Base-by-base conservation (phyloP, 148 eudicot species). In the Mesembryanthemum crystallinum region DNA sequence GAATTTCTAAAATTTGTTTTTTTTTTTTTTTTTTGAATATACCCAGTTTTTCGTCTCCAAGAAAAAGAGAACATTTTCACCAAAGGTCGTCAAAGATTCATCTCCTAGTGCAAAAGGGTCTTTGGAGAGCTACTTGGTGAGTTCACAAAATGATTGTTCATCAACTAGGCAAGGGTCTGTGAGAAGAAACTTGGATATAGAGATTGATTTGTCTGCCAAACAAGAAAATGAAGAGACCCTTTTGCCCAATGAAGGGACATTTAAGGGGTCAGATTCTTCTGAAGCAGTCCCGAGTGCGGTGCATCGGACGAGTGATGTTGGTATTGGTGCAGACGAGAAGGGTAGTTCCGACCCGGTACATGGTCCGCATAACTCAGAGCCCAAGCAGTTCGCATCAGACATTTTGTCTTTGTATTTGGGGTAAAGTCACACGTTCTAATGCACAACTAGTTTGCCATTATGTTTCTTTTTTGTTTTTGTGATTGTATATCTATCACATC, bases 51-150 rank as follows among this genome's bases (percentile, higher is more conserved):
- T 77, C 75, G 64, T 81, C 59, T 85, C 98, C 17, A 91, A 88
- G 88, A 96, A 92, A 79, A 90, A 81, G 88, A 87, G 88, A 77
- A 85, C 76, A 59, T 58, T 80, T 33, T 91, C 98, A 12, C 97
- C 97, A 0, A 69, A 77, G 69, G 64, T 64, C 17, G 86, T 77
- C 30, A 82, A 81, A 70, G 91, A 85, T 71, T 84, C 87, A 14
- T 95, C 99, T 66, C 99, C 99, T 43, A 82, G 90, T 67, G 84
- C 84, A 30, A 92, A 92, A 86, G 92, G 97, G 74, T 89, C 97
- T 51, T 76, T 91, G 83, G 88, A 78, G n/a, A 72, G 70, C 76
- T 91, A 79, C 81, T 86, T 92, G 76, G 92, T 86, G 82, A 57
- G 76, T 71, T 84, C 96, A 73, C 86, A 87, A 75, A 80, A 86